phyloP scores from a whole-genome alignment of 352 stramenopile species.

The Phytopythium montanum region DNA sequence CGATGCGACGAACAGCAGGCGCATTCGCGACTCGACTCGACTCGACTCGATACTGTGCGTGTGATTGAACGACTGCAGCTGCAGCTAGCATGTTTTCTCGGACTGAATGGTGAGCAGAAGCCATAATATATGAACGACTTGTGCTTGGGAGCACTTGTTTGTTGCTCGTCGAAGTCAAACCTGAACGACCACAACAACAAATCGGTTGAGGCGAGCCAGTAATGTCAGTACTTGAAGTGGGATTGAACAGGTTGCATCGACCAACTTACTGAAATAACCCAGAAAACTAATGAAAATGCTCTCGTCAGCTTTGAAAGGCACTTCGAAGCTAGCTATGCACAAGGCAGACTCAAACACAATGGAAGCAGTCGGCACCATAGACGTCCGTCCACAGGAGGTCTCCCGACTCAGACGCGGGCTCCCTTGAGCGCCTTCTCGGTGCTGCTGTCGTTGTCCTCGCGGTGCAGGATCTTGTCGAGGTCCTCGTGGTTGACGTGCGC shows the following conservation, averaged over 20 bases:
- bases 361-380: background rate
- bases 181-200: too few species aligned
- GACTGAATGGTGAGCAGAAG: background rate
- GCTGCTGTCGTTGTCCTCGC: conserved; percentile 9
- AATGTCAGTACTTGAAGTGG: too few species aligned
- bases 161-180: too few species aligned
- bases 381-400: background rate
- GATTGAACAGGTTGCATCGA: too few species aligned
- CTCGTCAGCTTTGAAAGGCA: too few species aligned
- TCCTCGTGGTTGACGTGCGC: conserved; percentile 25
- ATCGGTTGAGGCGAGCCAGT: too few species aligned
- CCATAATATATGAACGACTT: background rate
- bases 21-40: background rate
- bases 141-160: background rate
- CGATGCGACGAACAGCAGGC: background rate
- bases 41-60: background rate
- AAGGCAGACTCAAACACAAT: background rate
- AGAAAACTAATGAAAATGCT: too few species aligned
- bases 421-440: conserved; percentile 24
- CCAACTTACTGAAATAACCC: too few species aligned
- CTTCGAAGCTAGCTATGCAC: background rate
- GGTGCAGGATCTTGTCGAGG: conserved; percentile 30
- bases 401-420: background rate
- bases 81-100: background rate
- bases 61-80: background rate